A percentile compares a stretch with the other conserved stretches of the same genome.
Evolutionary conservation across 2,329 filamentous ascomycete genomes (phyloP).

Genomic region (Penicillium carneum): DNA sequence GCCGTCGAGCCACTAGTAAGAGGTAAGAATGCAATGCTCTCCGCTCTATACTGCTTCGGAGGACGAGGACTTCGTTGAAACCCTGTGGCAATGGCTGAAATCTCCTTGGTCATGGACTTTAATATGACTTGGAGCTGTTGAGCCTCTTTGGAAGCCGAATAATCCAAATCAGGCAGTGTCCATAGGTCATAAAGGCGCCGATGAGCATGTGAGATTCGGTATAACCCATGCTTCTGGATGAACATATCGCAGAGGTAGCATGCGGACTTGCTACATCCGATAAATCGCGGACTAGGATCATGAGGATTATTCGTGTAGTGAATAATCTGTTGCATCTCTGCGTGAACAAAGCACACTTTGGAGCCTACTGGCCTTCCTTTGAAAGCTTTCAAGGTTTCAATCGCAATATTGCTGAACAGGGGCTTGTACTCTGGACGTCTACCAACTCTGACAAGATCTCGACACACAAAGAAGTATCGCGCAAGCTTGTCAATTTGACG

Average conservation of each 20-base stretch:
- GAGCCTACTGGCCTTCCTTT: not conserved
- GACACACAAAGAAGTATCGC: not conserved
- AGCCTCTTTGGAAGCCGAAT: not conserved
- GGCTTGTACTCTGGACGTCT: not conserved
- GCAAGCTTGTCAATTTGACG: not conserved
- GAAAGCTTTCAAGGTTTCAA: not conserved
- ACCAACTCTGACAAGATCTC: not conserved
- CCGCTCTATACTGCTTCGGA: not conserved
- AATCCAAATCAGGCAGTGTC: not conserved
- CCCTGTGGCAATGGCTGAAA: not conserved
- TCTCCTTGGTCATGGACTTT: not conserved
- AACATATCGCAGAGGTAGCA: not conserved
- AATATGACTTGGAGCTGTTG: not conserved
- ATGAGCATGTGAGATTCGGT: not conserved
- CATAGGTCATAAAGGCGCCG: not conserved
- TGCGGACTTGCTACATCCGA: not conserved
- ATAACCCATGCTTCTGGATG: not conserved
- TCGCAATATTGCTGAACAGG: not conserved
- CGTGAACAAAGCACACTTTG: not conserved
- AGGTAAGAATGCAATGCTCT: not conserved
- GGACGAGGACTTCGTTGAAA: not conserved
- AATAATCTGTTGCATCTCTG: not conserved
- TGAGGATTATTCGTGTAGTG: not conserved
- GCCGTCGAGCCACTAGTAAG: not conserved
- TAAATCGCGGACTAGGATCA: not conserved